phyloP scores from a whole-genome alignment of 2,329 filamentous ascomycete species.

The Phialocephala sp. region DNA sequence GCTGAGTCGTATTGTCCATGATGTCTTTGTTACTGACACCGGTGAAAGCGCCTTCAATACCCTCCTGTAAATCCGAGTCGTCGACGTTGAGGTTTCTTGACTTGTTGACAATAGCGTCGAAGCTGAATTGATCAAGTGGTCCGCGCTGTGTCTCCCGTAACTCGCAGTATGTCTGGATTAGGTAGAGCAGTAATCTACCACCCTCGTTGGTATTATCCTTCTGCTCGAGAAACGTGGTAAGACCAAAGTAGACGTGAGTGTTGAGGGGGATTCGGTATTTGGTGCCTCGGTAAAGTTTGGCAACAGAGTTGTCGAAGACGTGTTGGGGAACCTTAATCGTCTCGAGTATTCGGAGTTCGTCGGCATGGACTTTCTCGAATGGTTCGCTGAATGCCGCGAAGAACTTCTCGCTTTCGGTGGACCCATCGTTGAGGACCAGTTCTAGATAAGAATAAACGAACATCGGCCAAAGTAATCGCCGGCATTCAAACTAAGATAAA shows the following conservation, averaged over 20 bases:
- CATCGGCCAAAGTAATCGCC: slow-evolving; percentile 87
- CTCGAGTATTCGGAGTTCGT: slow-evolving; percentile 79
- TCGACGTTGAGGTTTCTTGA: slow-evolving; percentile 65
- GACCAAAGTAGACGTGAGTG: slow-evolving; percentile 77
- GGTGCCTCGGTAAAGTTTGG: slow-evolving; percentile 81
- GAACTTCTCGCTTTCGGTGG: slow-evolving; percentile 75
- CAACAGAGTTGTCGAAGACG: slow-evolving; percentile 75
- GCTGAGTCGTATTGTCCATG: slow-evolving; percentile 58
- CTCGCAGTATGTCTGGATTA: slow-evolving; percentile 68
- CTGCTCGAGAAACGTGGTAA: slow-evolving; percentile 89
- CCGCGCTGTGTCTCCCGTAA: slow-evolving; percentile 64
- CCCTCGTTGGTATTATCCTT: slow-evolving; percentile 72
- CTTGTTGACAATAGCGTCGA: slow-evolving; percentile 63
- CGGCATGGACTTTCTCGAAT: slow-evolving; percentile 79
- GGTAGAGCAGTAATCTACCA: slow-evolving; percentile 75
- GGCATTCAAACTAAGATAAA: slow-evolving; percentile 75
- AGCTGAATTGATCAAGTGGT: slow-evolving; percentile 68
- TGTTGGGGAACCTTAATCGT: slow-evolving; percentile 79
- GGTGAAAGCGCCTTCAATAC: slow-evolving; percentile 65
- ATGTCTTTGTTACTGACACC: slow-evolving; percentile 67
- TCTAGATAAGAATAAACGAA: slow-evolving; percentile 94
- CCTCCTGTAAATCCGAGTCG: slow-evolving; percentile 64
- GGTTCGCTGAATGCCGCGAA: slow-evolving; percentile 68
- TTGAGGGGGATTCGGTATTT: slow-evolving; percentile 93
- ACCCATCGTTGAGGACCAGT: slow-evolving; percentile 73